Base-by-base conservation (phyloP, 2,329 filamentous ascomycete genomes). In the Cladorrhinum sp. region DNA sequence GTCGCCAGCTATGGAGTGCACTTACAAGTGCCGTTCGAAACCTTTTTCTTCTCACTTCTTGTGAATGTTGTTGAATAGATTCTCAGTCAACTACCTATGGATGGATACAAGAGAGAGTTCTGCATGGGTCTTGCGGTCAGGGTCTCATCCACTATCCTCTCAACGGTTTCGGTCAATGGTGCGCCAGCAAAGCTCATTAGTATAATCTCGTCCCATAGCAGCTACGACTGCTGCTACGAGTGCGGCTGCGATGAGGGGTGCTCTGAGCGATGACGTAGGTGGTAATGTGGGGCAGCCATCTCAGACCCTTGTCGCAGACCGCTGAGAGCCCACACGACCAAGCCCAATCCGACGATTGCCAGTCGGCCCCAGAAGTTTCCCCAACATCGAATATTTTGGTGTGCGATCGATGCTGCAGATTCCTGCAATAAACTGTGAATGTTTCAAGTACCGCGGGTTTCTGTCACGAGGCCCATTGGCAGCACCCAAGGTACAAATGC, bases 211-310 rank as follows among this genome's bases (percentile, higher is more conserved):
- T 21, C 23, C 12, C 28, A 54, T 28, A 50, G 21, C 48, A 52
- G 54, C 33, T 9, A 16, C 33, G 33, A 36, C 33, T 10, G 26
- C 26, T 28, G 26, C 26, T 28, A 9, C 26, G 26, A 28, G 26
- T 36, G 33, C 33, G 33, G 33, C 33, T 36, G 24, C 54, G 20
- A 57, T 33, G 46, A 54, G 54, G 48, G 53, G 54, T 39, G 23
- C 14, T 24, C 33, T 21, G 53, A 54, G 24, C 61, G 57, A 66
- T 65, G 64, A 65, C 61, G 64, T 65, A 59, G 62, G 30, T 57
- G 52, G 33, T 24, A 21, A 60, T 36, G 61, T 63, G 59, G 64
- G 63, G 60, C 46, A 30, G 30, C 23, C 10, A 26, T 23, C 4
- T 24, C 55, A 57, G 42, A 60, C 57, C 62, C 59, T 56, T 59